phyloP scores from a whole-genome alignment of 2,329 filamentous ascomycete species.

The Ophiosphaerella korrae region DNA sequence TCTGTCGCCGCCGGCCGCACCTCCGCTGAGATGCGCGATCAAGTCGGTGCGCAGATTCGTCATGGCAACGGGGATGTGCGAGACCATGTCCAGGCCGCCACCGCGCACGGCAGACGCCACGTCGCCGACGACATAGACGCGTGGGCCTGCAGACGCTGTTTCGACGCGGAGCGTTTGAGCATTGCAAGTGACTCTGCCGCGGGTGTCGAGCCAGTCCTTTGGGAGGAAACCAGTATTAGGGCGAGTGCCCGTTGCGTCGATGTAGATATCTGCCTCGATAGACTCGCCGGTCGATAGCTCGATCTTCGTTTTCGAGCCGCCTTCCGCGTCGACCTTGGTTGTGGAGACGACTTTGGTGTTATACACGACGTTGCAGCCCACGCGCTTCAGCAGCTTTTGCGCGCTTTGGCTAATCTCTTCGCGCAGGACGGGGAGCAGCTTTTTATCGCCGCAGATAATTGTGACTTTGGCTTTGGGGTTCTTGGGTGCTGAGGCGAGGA shows the following conservation, averaged over 20 bases:
- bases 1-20: slow-evolving; percentile 34
- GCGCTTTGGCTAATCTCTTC: slow-evolving; percentile 52
- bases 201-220: slow-evolving; percentile 53
- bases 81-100: slow-evolving; percentile 51
- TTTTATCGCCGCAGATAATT: slow-evolving; percentile 51
- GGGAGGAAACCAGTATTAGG: slow-evolving; percentile 62
- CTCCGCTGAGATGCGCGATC: slow-evolving; percentile 35
- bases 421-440: slow-evolving; percentile 53
- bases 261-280: slow-evolving; percentile 58
- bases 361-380: slow-evolving; percentile 55
- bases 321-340: slow-evolving; percentile 30
- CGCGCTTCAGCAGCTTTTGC: slow-evolving; percentile 52
- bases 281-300: slow-evolving; percentile 53
- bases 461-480: slow-evolving; percentile 52
- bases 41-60: slow-evolving; percentile 57
- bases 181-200: slow-evolving; percentile 56
- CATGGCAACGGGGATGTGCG: slow-evolving; percentile 50
- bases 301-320: slow-evolving; percentile 51
- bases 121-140: slow-evolving; percentile 58
- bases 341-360: slow-evolving; percentile 42
- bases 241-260: slow-evolving; percentile 58
- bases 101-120: slow-evolving; percentile 53
- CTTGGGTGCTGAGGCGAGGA: slow-evolving; percentile 44
- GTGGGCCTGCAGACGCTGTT: slow-evolving; percentile 47
- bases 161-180: slow-evolving; percentile 56